Conservation (phyloP, 768 basidiomycete species). For the Saitozyma podzolica region DNA sequence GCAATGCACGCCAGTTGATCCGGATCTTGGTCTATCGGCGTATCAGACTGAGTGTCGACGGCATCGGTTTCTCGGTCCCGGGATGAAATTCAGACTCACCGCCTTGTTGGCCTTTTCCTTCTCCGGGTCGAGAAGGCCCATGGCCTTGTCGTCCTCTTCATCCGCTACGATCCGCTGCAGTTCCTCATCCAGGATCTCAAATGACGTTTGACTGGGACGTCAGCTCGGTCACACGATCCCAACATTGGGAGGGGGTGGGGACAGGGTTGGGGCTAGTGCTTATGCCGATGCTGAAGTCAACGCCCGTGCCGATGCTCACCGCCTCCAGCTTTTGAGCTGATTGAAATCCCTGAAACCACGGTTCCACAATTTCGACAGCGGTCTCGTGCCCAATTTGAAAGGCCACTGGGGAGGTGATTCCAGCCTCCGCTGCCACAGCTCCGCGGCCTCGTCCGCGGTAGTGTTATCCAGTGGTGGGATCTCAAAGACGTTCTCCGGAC, state of each 20-base stretch:
- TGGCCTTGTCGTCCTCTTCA: slow-evolving; percentile 39
- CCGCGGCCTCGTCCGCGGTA: slow-evolving; percentile 22
- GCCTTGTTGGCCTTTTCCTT: slow-evolving; percentile 13
- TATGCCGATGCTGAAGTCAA: background rate
- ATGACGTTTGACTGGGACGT: slow-evolving; percentile 16
- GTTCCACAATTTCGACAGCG: slow-evolving; percentile 35
- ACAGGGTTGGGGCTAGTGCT: background rate
- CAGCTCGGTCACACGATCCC: background rate
- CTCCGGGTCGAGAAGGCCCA: slow-evolving; percentile 13
- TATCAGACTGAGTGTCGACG: background rate
- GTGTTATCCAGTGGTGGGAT: slow-evolving; percentile 27
- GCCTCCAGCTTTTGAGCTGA: slow-evolving; percentile 37
- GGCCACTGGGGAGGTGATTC: slow-evolving; percentile 25
- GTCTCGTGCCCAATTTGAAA: slow-evolving; percentile 34
- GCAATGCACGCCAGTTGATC: slow-evolving; percentile 34
- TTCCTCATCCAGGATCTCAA: slow-evolving; percentile 28
- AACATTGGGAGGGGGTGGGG: background rate
- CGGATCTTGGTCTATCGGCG: slow-evolving; percentile 23
- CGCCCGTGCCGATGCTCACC: slow-evolving; percentile 15
- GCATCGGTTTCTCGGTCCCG: slow-evolving; percentile 4
- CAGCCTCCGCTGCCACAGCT: slow-evolving; percentile 28
- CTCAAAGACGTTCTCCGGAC: slow-evolving; percentile 41
- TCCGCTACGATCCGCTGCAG: slow-evolving; percentile 28
- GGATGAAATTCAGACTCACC: slow-evolving; percentile 17
- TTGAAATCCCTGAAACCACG: slow-evolving; percentile 35